phyloP scores from a whole-genome alignment of 176 grass and related monocot species.

The Raddia distichophylla region DNA sequence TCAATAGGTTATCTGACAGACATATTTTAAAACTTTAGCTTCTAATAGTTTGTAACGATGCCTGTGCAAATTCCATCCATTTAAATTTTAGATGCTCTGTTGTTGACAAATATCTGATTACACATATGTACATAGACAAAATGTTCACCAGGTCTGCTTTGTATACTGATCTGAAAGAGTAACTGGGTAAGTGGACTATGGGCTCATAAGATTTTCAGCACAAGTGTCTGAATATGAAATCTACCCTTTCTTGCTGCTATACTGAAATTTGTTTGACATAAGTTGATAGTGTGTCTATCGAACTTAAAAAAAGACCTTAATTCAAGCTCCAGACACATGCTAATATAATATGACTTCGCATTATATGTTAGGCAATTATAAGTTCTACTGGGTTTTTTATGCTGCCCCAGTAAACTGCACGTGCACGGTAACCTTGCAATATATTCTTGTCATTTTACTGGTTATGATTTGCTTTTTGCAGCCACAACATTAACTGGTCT shows the following conservation, averaged over 20 bases:
- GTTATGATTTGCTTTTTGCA: constrained; percentile 46
- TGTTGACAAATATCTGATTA: neutral
- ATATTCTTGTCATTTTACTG: constrained; percentile 1
- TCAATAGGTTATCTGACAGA: neutral
- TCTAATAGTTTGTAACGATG: neutral
- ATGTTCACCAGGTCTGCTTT: neutral
- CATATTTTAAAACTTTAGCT: neutral
- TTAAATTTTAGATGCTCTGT: neutral
- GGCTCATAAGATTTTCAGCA: neutral
- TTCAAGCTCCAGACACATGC: neutral
- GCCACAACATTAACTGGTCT: constrained; percentile 88
- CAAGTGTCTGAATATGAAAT: neutral
- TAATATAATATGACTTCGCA: constrained; percentile 4
- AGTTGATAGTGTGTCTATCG: neutral
- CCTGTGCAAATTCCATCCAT: neutral
- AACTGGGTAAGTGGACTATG: neutral
- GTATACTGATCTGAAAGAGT: neutral
- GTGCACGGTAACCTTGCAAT: neutral
- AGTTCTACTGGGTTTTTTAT: neutral
- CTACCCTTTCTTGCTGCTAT: constrained; percentile 1
- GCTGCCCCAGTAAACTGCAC: constrained; percentile 20
- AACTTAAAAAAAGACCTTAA: constrained; percentile 12
- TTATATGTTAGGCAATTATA: neutral
- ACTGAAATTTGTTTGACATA: neutral
- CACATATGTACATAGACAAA: neutral